A percentile compares a stretch with the other conserved stretches of the same genome.
Evolutionary conservation across 305 asterid species (phyloP).

Genomic region (Withania somnifera): DNA sequence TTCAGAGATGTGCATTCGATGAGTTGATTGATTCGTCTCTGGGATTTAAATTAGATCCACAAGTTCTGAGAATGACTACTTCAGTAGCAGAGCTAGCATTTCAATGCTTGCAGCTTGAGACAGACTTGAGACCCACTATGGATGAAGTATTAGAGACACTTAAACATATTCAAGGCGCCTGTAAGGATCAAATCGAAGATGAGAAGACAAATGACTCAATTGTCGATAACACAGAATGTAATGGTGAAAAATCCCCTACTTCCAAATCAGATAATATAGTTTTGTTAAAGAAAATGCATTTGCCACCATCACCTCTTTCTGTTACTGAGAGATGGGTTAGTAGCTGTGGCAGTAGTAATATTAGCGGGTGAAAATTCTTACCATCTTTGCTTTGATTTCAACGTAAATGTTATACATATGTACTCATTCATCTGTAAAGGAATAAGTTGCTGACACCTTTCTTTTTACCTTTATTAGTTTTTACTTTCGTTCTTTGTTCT

Average conservation of each 20-base stretch:
- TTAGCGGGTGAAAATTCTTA: conserved; percentile 1
- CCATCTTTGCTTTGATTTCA: background rate
- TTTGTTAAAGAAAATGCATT: background rate
- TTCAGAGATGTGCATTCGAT: conserved; percentile 8
- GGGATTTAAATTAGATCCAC: conserved; percentile 6
- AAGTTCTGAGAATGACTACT: conserved; percentile 10
- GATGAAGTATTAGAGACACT: conserved; percentile 15
- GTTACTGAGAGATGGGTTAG: conserved; percentile 6
- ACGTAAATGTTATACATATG: background rate
- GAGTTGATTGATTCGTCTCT: conserved; percentile 13
- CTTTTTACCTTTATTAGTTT: background rate
- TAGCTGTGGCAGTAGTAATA: background rate
- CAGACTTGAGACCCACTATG: conserved; percentile 17
- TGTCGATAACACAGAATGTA: background rate
- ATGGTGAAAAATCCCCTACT: background rate
- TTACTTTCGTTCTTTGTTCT: background rate
- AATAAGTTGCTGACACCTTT: background rate
- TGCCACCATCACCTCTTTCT: conserved; percentile 5
- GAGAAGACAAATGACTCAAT: background rate
- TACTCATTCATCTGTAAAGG: background rate
- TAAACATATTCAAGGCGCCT: conserved; percentile 3
- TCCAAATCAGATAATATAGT: background rate
- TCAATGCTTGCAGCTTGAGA: conserved; percentile 17
- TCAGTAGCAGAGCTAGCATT: conserved; percentile 21
- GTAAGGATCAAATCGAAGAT: background rate